Percentiles rank a stretch among this genome's conserved stretches.
Evolutionary conservation across 129 eudicot genomes (phyloP).

Genomic region (Tagetes patula): DNA sequence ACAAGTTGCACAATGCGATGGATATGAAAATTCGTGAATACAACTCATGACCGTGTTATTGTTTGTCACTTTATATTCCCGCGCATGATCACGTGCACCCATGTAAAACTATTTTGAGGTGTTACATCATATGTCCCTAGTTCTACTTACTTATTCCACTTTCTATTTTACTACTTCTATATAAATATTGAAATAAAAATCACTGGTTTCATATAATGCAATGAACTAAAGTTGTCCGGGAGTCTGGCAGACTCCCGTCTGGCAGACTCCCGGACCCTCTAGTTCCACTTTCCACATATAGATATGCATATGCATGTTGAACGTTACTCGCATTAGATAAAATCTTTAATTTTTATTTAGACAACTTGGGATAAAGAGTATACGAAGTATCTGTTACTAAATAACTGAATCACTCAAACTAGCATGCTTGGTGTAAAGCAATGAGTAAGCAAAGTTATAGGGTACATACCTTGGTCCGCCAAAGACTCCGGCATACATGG

Average conservation of each 20-base stretch:
- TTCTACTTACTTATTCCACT: constrained; percentile 28
- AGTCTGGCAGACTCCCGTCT: no score
- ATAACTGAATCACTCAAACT: background rate
- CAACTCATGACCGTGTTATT: constrained; percentile 40
- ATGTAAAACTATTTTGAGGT: constrained; percentile 26
- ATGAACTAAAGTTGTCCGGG: no score
- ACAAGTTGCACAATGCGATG: constrained; percentile 11
- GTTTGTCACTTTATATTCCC: constrained; percentile 39
- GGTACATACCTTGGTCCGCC: constrained; percentile 69
- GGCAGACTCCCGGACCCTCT: no score
- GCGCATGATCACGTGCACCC: constrained; percentile 43
- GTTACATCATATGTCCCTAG: constrained; percentile 22
- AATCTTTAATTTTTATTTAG: no score
- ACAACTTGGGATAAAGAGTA: no score
- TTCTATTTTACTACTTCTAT: background rate
- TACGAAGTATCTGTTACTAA: no score
- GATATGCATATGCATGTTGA: no score
- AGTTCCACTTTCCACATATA: no score
- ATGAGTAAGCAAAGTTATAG: background rate
- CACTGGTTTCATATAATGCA: no score
- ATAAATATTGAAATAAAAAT: background rate
- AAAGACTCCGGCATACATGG: constrained; percentile 71
- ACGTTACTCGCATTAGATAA: no score
- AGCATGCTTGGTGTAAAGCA: constrained; percentile 34
- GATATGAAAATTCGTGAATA: constrained; percentile 23